Base-by-base conservation (phyloP, 495 filamentous ascomycete species). In the Usnea hakonensis region DNA sequence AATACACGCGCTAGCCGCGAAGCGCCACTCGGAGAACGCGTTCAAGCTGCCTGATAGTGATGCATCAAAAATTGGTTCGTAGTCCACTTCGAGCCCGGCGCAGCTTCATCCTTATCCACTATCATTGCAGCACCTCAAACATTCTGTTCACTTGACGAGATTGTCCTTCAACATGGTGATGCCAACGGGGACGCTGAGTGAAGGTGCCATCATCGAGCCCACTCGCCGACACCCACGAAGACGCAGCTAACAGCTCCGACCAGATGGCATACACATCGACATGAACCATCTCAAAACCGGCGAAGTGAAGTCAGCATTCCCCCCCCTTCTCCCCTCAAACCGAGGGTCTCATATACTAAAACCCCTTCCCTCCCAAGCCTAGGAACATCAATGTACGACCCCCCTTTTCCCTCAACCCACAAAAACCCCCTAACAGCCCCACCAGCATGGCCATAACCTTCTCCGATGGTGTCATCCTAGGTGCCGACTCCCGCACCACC, bases 201-300 rank as follows among this genome's bases (percentile, higher is more conserved):
- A 90, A 83, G 88, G 88, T 89, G 40, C 71, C 76, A 30, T 53
- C 23, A 16, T 14, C 30, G 33, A 19, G 1, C 32, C 60, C 58
- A 50, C 46, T 16, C 16, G 14, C 48, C 30, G 55, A 64, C 43
- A 38, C 59, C 33, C 16, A 52, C 28, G 60, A 37, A 11, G 36
- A 58, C 5, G 40, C 19, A 36, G 38, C 58, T 60, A 16, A 60
- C 21, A 26, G 2, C 8, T 6, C 38, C 32, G 8, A 7, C 2
- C 50, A 98, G 94, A 98, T 92, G 94, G 94, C 71, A 96, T 98
- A 72, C 94, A 98, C 75, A 78, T 98, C 58, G 94, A 98, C 72
- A 97, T 98, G 94, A 88, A 96, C 67, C 88, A 93, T 68, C 73
- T 94, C 65, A 94, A 95, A 83, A 89, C 85, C 69, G 90, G 90